Evolutionary conservation across 2,329 filamentous ascomycete species (phyloP), one percentile per base, ranked within the genome.

Genomic region (Teratosphaeria nubilosa): DNA sequence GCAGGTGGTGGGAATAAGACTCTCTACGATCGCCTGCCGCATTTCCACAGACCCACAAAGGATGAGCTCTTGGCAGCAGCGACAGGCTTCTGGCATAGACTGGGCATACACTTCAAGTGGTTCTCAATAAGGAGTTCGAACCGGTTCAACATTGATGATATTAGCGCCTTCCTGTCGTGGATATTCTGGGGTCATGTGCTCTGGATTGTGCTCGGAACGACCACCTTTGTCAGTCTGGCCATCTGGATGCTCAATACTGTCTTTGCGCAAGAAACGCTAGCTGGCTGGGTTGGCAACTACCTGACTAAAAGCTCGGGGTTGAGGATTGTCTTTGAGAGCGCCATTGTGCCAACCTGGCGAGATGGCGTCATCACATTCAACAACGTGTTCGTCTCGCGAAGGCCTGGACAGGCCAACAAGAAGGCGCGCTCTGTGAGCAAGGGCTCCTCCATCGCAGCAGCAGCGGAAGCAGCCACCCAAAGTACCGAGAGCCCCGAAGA

Each of bases 31-130:
- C 80, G 82, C 61, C 73, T 80, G 13, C 87, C 88, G 66, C 90
- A 85, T 62, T 72, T 86, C 41, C 82, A 96, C 76, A 82, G 91
- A 22, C 92, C 94, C 5, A 92, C 87, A 7, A 96, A 95, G 70
- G 91, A 96, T 71, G 94, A 99, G 73, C 80, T 99, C 30, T 79
- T 99, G 37, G 87, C 89, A 22, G 92, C 94, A 4, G 91, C 94
- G 37, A 96, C 86, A 24, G 91, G 91, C 1, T 96, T 97, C 72
- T 94, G 90, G 86, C 87, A 95, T 62, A 84, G 94, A 54, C 74
- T 96, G 51, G 90, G 87, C 69, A 88, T 97, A 25, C 87, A 91
- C 48, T 95, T 97, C 77, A 99, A 99, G 74, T 99, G 94, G 94
- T 86, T 94, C 67, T 95, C 94, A 2, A 99, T 99, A 67, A 82